phyloP scores from a whole-genome alignment of 352 stramenopile species.

The Pythium rhizo-oryzae region DNA sequence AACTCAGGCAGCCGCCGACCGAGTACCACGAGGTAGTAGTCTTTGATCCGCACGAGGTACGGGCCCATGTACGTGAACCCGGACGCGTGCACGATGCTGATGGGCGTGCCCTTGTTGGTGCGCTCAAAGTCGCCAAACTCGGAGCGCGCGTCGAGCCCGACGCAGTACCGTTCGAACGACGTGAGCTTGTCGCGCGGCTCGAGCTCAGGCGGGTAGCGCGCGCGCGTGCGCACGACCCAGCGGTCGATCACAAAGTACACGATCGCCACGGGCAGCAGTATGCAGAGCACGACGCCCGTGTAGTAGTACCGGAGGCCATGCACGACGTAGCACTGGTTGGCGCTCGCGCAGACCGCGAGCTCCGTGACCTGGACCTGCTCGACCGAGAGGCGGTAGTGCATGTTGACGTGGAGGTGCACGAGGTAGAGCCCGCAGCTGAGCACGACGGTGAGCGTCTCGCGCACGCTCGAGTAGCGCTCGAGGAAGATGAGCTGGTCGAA shows the following conservation, averaged over 20 bases:
- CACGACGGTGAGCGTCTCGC: conserved; percentile 23
- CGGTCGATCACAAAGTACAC: conserved; percentile 12
- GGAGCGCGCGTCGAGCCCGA: conserved; percentile 12
- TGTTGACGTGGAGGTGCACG: conserved; percentile 5
- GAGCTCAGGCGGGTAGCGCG: background rate
- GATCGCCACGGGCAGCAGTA: conserved; percentile 13
- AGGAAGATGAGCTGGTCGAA: conserved; percentile 27
- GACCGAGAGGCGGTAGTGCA: conserved; percentile 9
- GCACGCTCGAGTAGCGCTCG: conserved; percentile 27
- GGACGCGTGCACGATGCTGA: conserved; percentile 17
- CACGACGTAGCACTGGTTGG: conserved; percentile 20
- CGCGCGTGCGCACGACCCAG: background rate
- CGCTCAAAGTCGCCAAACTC: conserved; percentile 24
- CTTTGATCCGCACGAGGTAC: conserved; percentile 27
- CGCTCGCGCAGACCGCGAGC: conserved; percentile 11
- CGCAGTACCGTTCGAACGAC: conserved; percentile 14
- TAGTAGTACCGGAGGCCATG: conserved; percentile 15
- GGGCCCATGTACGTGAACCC: conserved; percentile 20
- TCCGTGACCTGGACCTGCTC: conserved; percentile 23
- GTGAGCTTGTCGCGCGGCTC: conserved; percentile 4
- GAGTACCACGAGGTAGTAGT: conserved; percentile 24
- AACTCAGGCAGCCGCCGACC: conserved; percentile 3
- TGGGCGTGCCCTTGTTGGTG: conserved; percentile 6
- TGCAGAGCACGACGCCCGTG: conserved; percentile 1
- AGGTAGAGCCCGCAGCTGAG: conserved; percentile 19